These are phyloP conservation scores for Gloeopeniophorella convolvens DNA, from an alignment of 768 basidiomycete genomes.

Conservation along the genomic window DNA sequence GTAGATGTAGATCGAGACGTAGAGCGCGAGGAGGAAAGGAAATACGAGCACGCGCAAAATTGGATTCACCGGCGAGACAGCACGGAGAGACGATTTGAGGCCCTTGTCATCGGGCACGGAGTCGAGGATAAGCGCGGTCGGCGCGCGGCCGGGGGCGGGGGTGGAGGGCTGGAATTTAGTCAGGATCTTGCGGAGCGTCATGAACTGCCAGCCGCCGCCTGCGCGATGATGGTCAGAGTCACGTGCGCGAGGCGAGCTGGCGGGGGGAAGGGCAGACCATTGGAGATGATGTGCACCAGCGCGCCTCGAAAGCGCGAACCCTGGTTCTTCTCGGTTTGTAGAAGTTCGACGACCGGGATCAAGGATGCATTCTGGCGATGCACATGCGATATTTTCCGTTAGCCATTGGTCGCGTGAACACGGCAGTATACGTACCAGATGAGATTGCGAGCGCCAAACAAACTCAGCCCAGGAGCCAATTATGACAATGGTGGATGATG, in stretches of 20 bases:
- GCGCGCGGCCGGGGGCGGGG: background rate
- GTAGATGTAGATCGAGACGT: slow-evolving; percentile 15
- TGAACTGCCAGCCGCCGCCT: slow-evolving; percentile 22
- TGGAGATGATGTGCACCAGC: slow-evolving; percentile 22
- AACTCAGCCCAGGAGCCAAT: slow-evolving; percentile 11
- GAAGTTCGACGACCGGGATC: slow-evolving; percentile 17
- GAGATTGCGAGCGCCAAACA: slow-evolving; percentile 11
- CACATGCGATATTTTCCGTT: background rate
- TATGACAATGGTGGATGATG: slow-evolving; percentile 4
- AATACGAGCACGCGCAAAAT: slow-evolving; percentile 11
- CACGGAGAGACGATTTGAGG: slow-evolving; percentile 15
- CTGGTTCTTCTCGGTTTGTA: slow-evolving; percentile 7
- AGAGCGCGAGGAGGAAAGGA: slow-evolving; percentile 17
- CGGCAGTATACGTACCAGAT: slow-evolving; percentile 2
- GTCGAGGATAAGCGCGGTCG: slow-evolving; percentile 20
- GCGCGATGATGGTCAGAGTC: background rate
- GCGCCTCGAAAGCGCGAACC: slow-evolving; percentile 10
- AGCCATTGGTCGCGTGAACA: background rate
- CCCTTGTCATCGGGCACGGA: slow-evolving; percentile 20
- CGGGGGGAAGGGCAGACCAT: slow-evolving; percentile 10
- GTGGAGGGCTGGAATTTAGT: background rate
- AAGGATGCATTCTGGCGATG: slow-evolving; percentile 13
- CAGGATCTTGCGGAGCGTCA: slow-evolving; percentile 20
- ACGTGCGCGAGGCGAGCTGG: background rate
- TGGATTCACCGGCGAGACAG: slow-evolving; percentile 11